A percentile compares a stretch with the other conserved stretches of the same genome.
Evolutionary conservation across 495 filamentous ascomycete species (phyloP).

Genomic region (Talaromyces thailandensis): DNA sequence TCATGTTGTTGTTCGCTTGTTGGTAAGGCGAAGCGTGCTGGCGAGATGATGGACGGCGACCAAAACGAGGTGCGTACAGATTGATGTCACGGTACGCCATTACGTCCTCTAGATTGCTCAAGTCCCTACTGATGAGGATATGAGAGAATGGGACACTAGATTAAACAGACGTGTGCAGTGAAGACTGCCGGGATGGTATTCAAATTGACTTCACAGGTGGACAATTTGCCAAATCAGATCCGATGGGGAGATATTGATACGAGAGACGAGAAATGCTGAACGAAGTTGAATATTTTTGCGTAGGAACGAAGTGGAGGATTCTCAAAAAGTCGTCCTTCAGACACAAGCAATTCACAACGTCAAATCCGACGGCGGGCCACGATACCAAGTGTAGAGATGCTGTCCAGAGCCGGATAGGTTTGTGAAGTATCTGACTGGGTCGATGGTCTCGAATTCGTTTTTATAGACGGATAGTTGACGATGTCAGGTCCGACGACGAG

Average conservation of each 20-base stretch:
- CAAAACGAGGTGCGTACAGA: not conserved
- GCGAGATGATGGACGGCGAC: not conserved
- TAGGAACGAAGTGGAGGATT: not conserved
- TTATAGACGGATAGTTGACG: too few relatives aligned
- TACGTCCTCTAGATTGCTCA: not conserved
- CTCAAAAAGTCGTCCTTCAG: not conserved
- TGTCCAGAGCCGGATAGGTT: too few relatives aligned
- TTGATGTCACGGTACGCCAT: not conserved
- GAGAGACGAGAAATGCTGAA: not conserved
- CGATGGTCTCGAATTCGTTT: too few relatives aligned
- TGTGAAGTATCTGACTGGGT: too few relatives aligned
- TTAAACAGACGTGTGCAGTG: not conserved
- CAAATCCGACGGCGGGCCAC: not conserved
- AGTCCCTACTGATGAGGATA: not conserved
- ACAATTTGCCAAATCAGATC: not conserved
- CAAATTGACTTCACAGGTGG: not conserved
- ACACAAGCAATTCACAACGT: not conserved
- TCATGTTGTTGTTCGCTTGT: not conserved
- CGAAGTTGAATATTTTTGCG: not conserved
- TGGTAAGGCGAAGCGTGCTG: not conserved
- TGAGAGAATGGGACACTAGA: not conserved
- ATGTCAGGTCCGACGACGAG: not conserved
- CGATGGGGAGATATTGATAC: not conserved
- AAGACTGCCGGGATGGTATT: not conserved
- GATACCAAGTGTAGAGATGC: too few relatives aligned